Evolutionary conservation across 192 early-diverging fungal species (phyloP).

Genomic region (Dissophora ornata): DNA sequence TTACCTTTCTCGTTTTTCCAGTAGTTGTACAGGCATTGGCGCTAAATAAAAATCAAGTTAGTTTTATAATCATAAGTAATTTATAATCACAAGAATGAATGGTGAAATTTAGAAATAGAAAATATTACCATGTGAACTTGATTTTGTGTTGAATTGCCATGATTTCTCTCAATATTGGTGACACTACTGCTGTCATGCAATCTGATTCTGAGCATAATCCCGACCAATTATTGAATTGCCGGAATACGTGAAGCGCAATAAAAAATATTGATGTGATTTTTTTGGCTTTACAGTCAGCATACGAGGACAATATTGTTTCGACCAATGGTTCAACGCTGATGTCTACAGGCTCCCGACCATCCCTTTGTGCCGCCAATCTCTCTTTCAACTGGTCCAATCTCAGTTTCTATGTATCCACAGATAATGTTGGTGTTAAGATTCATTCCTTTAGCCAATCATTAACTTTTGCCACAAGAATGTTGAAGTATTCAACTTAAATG

Average conservation of each 20-base stretch:
- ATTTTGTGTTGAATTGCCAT: slow-evolving; percentile 13
- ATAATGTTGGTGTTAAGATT: slow-evolving; percentile 1
- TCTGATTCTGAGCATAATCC: slow-evolving; percentile 14
- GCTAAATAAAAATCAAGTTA: slow-evolving; percentile 8
- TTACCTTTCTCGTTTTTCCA: slow-evolving; percentile 12
- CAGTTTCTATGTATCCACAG: slow-evolving; percentile 4
- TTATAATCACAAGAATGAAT: no score
- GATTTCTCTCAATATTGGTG: slow-evolving; percentile 8
- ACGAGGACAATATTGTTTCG: slow-evolving; percentile 5
- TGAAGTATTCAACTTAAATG: not conserved
- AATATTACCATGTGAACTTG: slow-evolving; percentile 24
- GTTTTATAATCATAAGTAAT: slow-evolving; percentile 5
- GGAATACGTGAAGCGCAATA: slow-evolving; percentile 12
- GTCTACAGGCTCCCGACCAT: slow-evolving; percentile 1
- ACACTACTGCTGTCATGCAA: slow-evolving; percentile 7
- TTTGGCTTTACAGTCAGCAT: not conserved
- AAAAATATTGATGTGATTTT: slow-evolving; percentile 12
- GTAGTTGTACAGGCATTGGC: slow-evolving; percentile 14
- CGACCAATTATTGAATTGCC: slow-evolving; percentile 10
- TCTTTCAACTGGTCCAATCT: slow-evolving; percentile 10
- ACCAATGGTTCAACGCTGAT: slow-evolving; percentile 3
- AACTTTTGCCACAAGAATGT: not conserved
- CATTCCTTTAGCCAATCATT: not conserved
- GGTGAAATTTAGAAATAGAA: no score
- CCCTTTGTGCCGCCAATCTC: slow-evolving; percentile 6